Evolutionary conservation across 2,329 filamentous ascomycete genomes (phyloP), one percentile per base, ranked within the genome.

Genomic region (Cytospora paraplurivora): DNA sequence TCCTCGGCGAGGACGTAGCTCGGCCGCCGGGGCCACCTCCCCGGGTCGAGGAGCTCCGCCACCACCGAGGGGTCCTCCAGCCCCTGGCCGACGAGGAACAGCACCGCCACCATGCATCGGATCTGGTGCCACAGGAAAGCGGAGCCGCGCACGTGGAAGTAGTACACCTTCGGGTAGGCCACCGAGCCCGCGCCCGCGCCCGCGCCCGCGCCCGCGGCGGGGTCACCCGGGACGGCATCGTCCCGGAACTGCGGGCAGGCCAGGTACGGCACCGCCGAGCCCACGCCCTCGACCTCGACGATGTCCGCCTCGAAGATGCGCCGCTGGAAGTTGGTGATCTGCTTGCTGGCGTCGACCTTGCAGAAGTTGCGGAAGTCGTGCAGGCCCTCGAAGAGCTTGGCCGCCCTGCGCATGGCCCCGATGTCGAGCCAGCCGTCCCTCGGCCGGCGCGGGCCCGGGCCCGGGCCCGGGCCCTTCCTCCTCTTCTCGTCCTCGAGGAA

Each of bases 71-170:
- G 90, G 34, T 81, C 74, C 75, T 99, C 95, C 17, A 96, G 84
- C 0, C 92, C 88, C 77, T 99, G 95, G 34, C 92, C 95, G 10
- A 98, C 88, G 12, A 95, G 81, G 79, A 99, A 98, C n/a, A 99
- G 80, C 7, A 98, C 81, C 17, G 89, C 86, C n/a, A 96, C 88
- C 86, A 99, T 93, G 78, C 94, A 92, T 32, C 95, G 88, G 69
- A 99, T 96, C 78, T 99, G 95, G 77, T 99, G 95, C 95, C 95
- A 99, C 54, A 99, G 79, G 76, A 99, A 99, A 1, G 93, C 95
- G 8, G 90, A 93, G 21, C 95, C 95, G 69, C 93, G 87, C 49
- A 99, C 87, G 63, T 89, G 88, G 76, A 99, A 96, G 66, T 89
- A 88, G 78, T 96, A 98, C 15, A 97, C 84, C 72, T 92, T 91